Evolutionary conservation across 345 rosid genomes (phyloP), one percentile per base, ranked within the genome.

Genomic region (Arabis alpina): DNA sequence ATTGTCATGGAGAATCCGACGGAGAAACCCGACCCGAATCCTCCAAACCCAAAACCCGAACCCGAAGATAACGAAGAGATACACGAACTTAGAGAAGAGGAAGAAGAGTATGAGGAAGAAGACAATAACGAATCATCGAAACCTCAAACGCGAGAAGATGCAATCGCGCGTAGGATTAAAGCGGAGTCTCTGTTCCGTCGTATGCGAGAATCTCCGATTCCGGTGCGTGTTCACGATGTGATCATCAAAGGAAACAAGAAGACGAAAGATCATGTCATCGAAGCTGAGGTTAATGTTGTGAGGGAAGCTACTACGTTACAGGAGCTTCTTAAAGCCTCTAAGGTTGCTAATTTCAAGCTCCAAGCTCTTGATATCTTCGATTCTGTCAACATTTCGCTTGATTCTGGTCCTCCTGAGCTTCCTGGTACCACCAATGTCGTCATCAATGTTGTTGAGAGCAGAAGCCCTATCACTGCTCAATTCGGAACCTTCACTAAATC

Each of bases 391-490:
- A 87, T 94, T 19, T 88, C 84, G 44, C 89, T 89, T 49, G 97
- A 92, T 72, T 78, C 93, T 6, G 98, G 96, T 12, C 99, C 99
- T 32, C 83, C 80, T 15, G 98, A 92, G 85, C 86, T 94, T 19
- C 92, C 99, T 6, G 98, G 88, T n/a, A 84, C 97, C 10, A 84
- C 89, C 37, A 89, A 86, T 70, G 97, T 90, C 27, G 69, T 92
- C 6, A 80, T 90, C 49, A 75, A 88, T 41, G 93, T 94, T 49
- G 85, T 77, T 27, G 99, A 94, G 84, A 75, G 85, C 40, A 64
- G 45, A 54, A 84, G 71, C 69, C 89, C 87, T 2, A 12, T 89
- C 32, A 63, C 89, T 1, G 96, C 87, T 23, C 86, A 87, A 72
- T 37, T 86, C 24, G 96, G 97, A 15, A 85, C 82, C 28, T 90